These are phyloP conservation scores for Recurvomyces mirabilis DNA, from an alignment of 495 filamentous ascomycete species.

Conservation along the genomic window DNA sequence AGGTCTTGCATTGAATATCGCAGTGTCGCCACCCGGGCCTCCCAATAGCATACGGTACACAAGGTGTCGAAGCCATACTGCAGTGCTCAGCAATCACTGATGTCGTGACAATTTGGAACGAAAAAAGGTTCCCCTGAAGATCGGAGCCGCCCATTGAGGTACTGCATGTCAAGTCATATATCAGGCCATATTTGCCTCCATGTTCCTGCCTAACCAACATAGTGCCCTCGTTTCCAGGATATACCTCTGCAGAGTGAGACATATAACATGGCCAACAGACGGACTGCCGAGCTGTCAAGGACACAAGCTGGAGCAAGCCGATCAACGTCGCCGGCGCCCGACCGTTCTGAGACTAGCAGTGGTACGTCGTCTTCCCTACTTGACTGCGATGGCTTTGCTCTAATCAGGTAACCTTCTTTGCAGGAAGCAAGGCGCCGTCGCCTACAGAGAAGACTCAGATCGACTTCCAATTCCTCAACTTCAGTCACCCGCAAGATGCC, in stretches of 20 bases:
- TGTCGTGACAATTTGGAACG: slow-evolving; percentile 8
- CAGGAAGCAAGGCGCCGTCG: slow-evolving; percentile 14
- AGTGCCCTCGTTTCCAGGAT: too few relatives aligned
- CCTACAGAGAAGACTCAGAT: slow-evolving; percentile 11
- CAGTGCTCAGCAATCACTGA: slow-evolving; percentile 5
- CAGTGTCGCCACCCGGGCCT: slow-evolving; percentile 11
- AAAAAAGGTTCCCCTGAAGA: slow-evolving; percentile 14
- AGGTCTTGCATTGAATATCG: slow-evolving; percentile 13
- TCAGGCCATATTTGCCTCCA: neutral
- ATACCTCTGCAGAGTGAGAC: too few relatives aligned
- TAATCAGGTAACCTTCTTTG: neutral
- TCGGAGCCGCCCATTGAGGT: too few relatives aligned
- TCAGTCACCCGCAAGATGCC: slow-evolving; percentile 18
- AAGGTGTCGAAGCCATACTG: slow-evolving; percentile 10
- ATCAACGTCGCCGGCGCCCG: slow-evolving; percentile 5
- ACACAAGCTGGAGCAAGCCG: slow-evolving; percentile 5
- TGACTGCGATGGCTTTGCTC: neutral
- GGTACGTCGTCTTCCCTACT: neutral
- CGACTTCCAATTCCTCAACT: slow-evolving; percentile 22
- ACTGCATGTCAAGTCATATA: slow-evolving; percentile 5
- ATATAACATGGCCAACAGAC: slow-evolving; percentile 17
- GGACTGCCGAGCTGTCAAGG: slow-evolving; percentile 12
- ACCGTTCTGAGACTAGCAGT: slow-evolving; percentile 15
- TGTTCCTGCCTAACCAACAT: too few relatives aligned
- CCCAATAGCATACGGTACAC: slow-evolving; percentile 17